Base-by-base conservation (phyloP, 2,329 filamentous ascomycete species). In the Colletotrichum melonis region DNA sequence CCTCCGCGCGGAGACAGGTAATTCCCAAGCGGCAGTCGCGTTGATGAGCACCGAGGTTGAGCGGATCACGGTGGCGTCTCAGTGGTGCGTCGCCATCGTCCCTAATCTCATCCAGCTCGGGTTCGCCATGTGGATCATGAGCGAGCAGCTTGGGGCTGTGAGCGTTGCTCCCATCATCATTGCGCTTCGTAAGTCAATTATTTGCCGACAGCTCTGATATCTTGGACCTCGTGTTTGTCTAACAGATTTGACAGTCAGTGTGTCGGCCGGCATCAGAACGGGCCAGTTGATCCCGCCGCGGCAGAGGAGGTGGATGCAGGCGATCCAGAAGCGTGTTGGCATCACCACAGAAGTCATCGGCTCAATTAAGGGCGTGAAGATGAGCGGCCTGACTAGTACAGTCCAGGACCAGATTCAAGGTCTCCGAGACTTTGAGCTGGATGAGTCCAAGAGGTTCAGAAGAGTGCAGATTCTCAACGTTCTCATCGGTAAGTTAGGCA, bases 341-440 rank as follows among this genome's bases (percentile, higher is more conserved):
- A 82, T 84, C 12, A 89, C 87, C 0, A 81, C 85, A 2, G 81
- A 82, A 1, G 84, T 87, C 76, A 79, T 89, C 0, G 82, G 82
- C 9, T 84, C 84, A 11, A 87, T 90, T 79, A 88, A 87, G 75
- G 84, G 84, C 14, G 81, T 89, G 68, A 89, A 88, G 76, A 84
- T 89, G 75, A 81, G 85, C 3, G 88, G 87, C 0, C 76, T 89
- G 11, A 84, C 82, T 46, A 78, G 83, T 9, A 81, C 81, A 3
- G 85, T 76, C 80, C 77, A 75, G 52, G 38, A 59, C 1, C 69
- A 75, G 22, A 75, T 80, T 3, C 71, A 77, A 9, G 64, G 70
- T 4, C 26, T 79, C 1, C 75, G 79, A 0, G 72, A 63, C 1
- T 59, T 28, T 11, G 78, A 80, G 55, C 67, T 80, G 3, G 67